Conservation (phyloP, 139 green algal genomes). For the Micromonas commoda region DNA sequence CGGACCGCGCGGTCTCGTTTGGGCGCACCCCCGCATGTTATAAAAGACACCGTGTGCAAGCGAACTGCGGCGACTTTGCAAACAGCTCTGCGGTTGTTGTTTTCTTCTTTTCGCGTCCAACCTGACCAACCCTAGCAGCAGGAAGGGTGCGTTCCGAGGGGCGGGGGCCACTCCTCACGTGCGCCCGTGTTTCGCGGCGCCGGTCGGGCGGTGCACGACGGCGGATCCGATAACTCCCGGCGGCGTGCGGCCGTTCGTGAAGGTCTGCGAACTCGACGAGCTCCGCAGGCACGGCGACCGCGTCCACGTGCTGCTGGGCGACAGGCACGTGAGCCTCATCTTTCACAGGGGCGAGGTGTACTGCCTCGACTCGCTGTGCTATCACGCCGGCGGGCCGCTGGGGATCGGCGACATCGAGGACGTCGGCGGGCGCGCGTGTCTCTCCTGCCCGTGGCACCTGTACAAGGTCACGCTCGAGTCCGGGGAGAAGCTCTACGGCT, state of each 20-base stretch:
- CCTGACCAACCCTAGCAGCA: too few relatives aligned
- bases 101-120: too few relatives aligned
- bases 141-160: too few relatives aligned
- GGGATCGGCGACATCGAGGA: conserved; percentile 24
- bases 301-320: not conserved
- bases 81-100: too few relatives aligned
- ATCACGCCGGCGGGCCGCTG: conserved; percentile 20
- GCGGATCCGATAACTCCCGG: not conserved
- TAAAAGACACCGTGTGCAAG: too few relatives aligned
- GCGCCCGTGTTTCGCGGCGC: too few relatives aligned
- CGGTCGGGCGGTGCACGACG: too few relatives aligned
- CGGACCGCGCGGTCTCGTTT: too few relatives aligned
- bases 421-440: conserved; percentile 5
- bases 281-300: not conserved
- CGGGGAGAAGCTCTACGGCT: conserved; percentile 20
- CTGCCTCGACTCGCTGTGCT: conserved; percentile 15
- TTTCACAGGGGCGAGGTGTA: not conserved
- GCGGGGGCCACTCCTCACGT: too few relatives aligned
- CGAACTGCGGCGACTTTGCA: too few relatives aligned
- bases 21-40: too few relatives aligned
- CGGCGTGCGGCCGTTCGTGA: not conserved
- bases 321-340: not conserved
- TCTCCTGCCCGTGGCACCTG: conserved; percentile 25
- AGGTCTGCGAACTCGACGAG: not conserved
- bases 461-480: conserved; percentile 20